Percentiles rank a stretch among this genome's conserved stretches.
These are phyloP conservation scores for Ustilago hordei DNA, from an alignment of 1,284 basidiomycete genomes.

Conservation along the genomic window DNA sequence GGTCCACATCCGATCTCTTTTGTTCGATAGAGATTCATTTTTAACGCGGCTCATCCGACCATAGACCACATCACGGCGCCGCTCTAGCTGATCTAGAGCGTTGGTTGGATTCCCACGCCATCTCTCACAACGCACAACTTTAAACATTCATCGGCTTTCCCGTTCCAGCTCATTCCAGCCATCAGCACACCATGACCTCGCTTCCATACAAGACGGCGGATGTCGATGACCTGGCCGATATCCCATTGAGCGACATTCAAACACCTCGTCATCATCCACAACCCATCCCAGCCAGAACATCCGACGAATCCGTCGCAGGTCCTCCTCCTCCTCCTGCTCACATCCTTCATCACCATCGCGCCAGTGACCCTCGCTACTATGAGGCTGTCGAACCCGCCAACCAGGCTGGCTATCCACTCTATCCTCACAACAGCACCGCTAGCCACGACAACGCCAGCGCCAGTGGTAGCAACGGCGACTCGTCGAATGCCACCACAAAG, in stretches of 20 bases:
- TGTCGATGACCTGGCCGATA: constrained; percentile 45
- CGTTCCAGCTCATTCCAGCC: neutral
- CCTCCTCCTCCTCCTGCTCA: constrained; percentile 56
- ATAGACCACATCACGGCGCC: neutral
- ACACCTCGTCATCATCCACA: constrained; percentile 25
- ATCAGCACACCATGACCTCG: constrained; percentile 42
- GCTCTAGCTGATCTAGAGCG: constrained; percentile 29
- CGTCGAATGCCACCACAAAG: constrained; percentile 37
- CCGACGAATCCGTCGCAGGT: constrained; percentile 17
- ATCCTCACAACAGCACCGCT: neutral
- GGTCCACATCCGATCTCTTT: neutral
- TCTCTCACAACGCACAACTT: neutral
- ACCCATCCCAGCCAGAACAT: neutral
- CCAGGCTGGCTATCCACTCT: constrained; percentile 25
- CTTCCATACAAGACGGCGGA: constrained; percentile 47
- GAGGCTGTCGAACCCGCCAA: constrained; percentile 49
- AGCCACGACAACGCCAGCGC: constrained; percentile 28
- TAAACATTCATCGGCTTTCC: neutral
- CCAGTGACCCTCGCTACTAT: constrained; percentile 47
- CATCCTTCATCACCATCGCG: constrained; percentile 45
- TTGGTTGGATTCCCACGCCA: neutral
- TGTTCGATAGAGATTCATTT: neutral
- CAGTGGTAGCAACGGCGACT: constrained; percentile 37
- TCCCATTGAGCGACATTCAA: constrained; percentile 44
- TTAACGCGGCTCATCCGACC: constrained; percentile 7